These are phyloP conservation scores for Yarrowia galli DNA, from an alignment of 1,139 yeast species.

Conservation along the genomic window DNA sequence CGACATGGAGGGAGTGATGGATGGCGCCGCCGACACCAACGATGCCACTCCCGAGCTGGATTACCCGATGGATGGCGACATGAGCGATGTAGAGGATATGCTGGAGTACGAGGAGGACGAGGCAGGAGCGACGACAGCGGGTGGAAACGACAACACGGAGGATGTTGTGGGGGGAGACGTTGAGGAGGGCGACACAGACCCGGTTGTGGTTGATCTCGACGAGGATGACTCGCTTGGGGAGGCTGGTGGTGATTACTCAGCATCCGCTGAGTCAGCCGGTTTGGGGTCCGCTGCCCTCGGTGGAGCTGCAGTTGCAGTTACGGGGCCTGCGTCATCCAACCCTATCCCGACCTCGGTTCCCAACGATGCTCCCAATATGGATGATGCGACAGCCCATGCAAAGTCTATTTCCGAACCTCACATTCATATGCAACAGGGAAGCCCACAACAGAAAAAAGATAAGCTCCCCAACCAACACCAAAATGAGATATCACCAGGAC, in stretches of 20 bases:
- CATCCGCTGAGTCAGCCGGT: background rate
- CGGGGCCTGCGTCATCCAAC: too few species aligned
- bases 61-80: slow-evolving; percentile 30
- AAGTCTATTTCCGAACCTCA: slow-evolving; percentile 16
- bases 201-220: background rate
- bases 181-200: background rate
- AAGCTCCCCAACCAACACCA: slow-evolving; percentile 13
- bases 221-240: background rate
- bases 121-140: background rate
- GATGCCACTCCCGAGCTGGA: slow-evolving; percentile 17
- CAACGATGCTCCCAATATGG: background rate
- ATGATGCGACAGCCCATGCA: slow-evolving; percentile 29
- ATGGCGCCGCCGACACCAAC: background rate
- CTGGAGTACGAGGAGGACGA: slow-evolving; percentile 31
- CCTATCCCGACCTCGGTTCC: slow-evolving; percentile 6
- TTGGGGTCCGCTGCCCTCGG: background rate
- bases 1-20: slow-evolving; percentile 14
- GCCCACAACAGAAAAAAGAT: slow-evolving; percentile 25
- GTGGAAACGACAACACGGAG: background rate
- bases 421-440: slow-evolving; percentile 21
- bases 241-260: background rate
- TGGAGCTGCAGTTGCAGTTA: too few species aligned
- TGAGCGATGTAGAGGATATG: slow-evolving; percentile 17
- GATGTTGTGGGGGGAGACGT: background rate
- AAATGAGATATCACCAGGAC: slow-evolving; percentile 10